These are phyloP conservation scores for Casuarina glauca DNA, from an alignment of 306 rosid species.

Conservation along the genomic window DNA sequence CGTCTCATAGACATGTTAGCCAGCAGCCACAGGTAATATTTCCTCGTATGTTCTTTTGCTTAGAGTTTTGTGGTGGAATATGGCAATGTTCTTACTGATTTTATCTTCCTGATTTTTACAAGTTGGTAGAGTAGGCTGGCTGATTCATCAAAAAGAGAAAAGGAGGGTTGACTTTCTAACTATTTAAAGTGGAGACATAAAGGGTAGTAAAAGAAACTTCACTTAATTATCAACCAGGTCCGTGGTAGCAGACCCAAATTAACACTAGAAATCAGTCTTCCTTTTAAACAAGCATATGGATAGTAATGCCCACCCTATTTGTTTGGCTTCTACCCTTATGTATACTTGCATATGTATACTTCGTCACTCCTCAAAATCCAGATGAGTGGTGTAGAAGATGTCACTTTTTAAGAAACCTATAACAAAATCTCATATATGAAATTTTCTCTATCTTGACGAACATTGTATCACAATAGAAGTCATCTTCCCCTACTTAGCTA, in stretches of 20 bases:
- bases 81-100: not conserved
- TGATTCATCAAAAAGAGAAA: not conserved
- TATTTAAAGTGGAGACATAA: not conserved
- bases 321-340: not conserved
- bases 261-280: not conserved
- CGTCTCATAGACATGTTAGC: slow-evolving; percentile 98
- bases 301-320: not conserved
- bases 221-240: not conserved
- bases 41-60: slow-evolving; percentile 8
- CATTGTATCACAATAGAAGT: too few species aligned
- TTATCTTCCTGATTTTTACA: not conserved
- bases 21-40: slow-evolving; percentile 86
- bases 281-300: not conserved
- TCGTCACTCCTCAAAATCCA: too few species aligned
- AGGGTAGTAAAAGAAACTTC: not conserved
- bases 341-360: not conserved
- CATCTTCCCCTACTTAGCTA: too few species aligned
- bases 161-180: not conserved
- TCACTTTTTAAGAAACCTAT: too few species aligned
- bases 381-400: too few species aligned
- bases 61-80: not conserved
- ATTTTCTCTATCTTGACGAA: too few species aligned
- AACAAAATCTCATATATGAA: too few species aligned
- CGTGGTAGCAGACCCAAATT: not conserved
- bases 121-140: slow-evolving; percentile 1